Evolutionary conservation across 345 rosid genomes (phyloP), one percentile per base, ranked within the genome.

Genomic region (Syzygium aromaticum): DNA sequence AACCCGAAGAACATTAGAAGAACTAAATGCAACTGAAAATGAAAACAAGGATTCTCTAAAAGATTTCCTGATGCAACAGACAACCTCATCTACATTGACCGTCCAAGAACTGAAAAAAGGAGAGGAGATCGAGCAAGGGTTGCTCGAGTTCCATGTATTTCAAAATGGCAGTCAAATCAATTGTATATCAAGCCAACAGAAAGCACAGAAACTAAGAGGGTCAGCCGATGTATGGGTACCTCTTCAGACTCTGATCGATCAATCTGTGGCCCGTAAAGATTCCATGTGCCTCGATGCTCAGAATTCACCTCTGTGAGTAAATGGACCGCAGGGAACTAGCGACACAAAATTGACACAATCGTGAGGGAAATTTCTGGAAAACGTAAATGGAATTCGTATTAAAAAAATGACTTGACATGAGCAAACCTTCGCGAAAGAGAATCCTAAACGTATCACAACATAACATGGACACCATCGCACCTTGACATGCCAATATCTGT

Each of bases 221-320:
- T 22, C 23, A 43, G 57, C 56, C n/a, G 77, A 33, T 23, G 23
- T 5, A 59, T 12, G 33, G 86, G 6, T 86, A 96, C 98, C 52
- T 93, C 91, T 94, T 96, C 51, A 94, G 93, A 87, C 99, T 99
- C 87, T 94, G 97, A 91, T 95, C 99, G 95, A 95, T 91, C 56
- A 96, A 92, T 0, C 97, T 98, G 87, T 95, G 98, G 43, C 97
- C 99, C 11, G 63, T 63, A 59, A 96, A 94, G 84, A 96, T 92
- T 77, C 99, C 98, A 78, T 94, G 98, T 3, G 99, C 96, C 91
- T 96, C 98, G 22, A 96, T 97, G 83, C 98, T 91, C 84, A 93
- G 97, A n/a, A 95, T 98, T 3, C 99, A 54, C 89, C 93, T 90
- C 92, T 93, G 84, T 93, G 95, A 22, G 97, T 94, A 90, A 98